These are phyloP conservation scores for Tausonia pullulans DNA, from an alignment of 1,284 basidiomycete species.

Conservation along the genomic window DNA sequence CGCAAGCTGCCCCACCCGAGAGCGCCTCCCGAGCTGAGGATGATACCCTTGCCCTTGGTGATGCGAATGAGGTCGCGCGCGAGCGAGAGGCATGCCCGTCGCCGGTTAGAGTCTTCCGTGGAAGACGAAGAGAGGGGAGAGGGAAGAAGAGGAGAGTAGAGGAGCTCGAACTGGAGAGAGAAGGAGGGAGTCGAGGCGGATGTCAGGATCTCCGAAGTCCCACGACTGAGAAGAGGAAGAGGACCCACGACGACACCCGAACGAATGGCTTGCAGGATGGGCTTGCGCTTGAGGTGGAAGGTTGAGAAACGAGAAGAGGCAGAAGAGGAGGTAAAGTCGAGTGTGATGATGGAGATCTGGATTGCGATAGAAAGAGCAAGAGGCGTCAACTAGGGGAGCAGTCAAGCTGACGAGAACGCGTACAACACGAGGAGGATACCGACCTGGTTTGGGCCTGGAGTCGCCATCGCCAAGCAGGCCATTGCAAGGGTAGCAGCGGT, in stretches of 20 bases:
- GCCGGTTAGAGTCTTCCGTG: background rate
- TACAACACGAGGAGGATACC: background rate
- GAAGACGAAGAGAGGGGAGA: background rate
- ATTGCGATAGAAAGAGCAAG: background rate
- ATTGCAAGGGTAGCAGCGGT: slow-evolving; percentile 3
- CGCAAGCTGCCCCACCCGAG: background rate
- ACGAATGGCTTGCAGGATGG: slow-evolving; percentile 11
- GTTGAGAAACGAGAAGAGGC: background rate
- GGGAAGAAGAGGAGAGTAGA: slow-evolving; percentile 13
- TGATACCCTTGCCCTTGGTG: slow-evolving; percentile 14
- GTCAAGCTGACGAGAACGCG: background rate
- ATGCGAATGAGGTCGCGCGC: slow-evolving; percentile 12
- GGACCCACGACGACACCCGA: slow-evolving; percentile 10
- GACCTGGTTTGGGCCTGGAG: slow-evolving; percentile 12
- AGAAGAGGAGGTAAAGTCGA: background rate
- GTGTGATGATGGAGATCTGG: slow-evolving; percentile 16
- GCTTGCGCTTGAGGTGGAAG: slow-evolving; percentile 15
- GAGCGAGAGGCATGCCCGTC: slow-evolving; percentile 10
- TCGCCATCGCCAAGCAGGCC: slow-evolving; percentile 10
- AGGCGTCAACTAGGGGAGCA: background rate
- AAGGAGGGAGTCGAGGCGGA: background rate
- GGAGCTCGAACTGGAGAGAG: slow-evolving; percentile 10
- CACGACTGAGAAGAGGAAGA: background rate
- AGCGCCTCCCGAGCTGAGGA: slow-evolving; percentile 7
- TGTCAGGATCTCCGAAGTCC: background rate